A percentile compares a stretch with the other conserved stretches of the same genome.
phyloP scores from a whole-genome alignment of 176 grass and related monocot species.

The Hyparrhenia diplandra region DNA sequence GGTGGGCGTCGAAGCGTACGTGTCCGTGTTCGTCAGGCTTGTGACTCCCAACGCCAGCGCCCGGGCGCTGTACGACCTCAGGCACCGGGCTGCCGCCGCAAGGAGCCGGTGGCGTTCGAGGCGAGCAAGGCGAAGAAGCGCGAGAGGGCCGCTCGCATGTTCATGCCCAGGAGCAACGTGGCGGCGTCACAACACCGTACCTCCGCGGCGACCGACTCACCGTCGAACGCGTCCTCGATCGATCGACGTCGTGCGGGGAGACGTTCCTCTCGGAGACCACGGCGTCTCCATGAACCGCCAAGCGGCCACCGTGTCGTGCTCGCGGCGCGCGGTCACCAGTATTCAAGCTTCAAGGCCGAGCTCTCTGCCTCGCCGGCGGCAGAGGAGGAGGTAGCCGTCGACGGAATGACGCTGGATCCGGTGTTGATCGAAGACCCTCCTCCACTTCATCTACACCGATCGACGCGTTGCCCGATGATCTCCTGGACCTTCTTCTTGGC shows the following conservation, averaged over 20 bases:
- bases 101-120: not conserved
- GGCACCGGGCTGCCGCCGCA: not conserved
- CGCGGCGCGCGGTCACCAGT: constrained; percentile 23
- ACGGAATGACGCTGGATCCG: too few species aligned
- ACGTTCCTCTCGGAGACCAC: not conserved
- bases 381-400: too few species aligned
- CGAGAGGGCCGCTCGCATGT: not conserved
- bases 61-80: not conserved
- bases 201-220: too few species aligned
- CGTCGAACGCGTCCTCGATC: constrained; percentile 24
- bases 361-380: too few species aligned
- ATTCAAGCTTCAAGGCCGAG: too few species aligned
- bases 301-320: constrained; percentile 30
- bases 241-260: not conserved
- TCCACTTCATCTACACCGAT: too few species aligned
- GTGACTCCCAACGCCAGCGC: not conserved
- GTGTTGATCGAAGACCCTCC: too few species aligned
- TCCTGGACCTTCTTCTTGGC: too few species aligned
- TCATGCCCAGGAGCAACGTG: not conserved
- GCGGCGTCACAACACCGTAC: not conserved
- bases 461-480: too few species aligned
- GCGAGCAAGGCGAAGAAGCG: not conserved
- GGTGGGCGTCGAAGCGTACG: not conserved
- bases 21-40: too few species aligned
- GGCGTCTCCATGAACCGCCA: not conserved